Base-by-base conservation (phyloP, 148 eudicot species). In the Silene uniflora region DNA sequence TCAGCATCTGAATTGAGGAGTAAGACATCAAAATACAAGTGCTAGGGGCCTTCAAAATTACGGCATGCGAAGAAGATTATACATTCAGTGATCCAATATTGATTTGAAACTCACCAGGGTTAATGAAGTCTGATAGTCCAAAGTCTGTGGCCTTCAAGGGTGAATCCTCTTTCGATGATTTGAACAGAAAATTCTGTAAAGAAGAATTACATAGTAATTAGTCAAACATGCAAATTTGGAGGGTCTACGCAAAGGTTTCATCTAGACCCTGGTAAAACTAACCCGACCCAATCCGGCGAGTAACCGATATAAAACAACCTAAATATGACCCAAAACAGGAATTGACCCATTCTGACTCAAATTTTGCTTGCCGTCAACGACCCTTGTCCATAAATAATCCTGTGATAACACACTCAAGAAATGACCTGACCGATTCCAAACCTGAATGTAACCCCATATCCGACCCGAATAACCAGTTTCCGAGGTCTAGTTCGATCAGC, bases 101-200 rank as follows among this genome's bases (percentile, higher is more conserved):
- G 46, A 71, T 19, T 13, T 71, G 3, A 27, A 67, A 84, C 86
- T 85, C 75, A 94, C 98, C 97, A 72, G 97, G 98, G 72, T 83
- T 87, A 67, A 92, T 94, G 80, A 94, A 91, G 82, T 94, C 98
- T 25, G 98, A 94, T 27, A 94, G 85, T 77, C 98, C 97, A 85
- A 94, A 94, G 87, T 94, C 98, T 29, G 98, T 91, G 44, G 98
- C 93, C 86, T 94, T 94, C 74, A 94, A 84, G 59, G 93, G 82
- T 24, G 97, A 90, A 79, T 92, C 93, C 61, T 75, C 92, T 80
- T 89, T 85, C 10, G 86, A 52, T 12, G 97, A 91, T 79, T 94
- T 92, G 82, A 94, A 94, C 70, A 94, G 86, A 84, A 94, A 94
- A 84, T 94, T 94, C 98, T 94, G 74, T 73, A 81, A 77, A 32